Percentiles rank a stretch among this genome's conserved stretches.
Evolutionary conservation across 2,329 filamentous ascomycete species (phyloP).

Genomic region (Pyricularia sp.): DNA sequence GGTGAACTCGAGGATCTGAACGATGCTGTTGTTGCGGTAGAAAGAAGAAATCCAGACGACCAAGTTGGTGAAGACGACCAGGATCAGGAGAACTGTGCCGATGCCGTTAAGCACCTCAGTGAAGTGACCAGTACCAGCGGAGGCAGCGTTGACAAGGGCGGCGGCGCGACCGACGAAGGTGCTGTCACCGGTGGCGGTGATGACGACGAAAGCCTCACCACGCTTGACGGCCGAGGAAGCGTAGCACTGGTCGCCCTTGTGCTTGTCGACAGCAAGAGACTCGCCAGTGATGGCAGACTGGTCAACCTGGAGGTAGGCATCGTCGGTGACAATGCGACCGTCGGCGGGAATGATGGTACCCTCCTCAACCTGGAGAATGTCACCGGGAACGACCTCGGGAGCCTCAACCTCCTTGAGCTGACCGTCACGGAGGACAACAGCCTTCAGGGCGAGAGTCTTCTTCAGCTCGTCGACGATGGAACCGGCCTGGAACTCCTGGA

Average conservation of each 20-base stretch:
- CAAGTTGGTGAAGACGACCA: constrained; percentile 73
- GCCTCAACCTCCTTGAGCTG: constrained; percentile 71
- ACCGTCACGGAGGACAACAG: constrained; percentile 76
- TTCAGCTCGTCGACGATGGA: constrained; percentile 87
- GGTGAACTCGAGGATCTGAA: constrained; percentile 73
- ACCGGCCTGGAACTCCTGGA: constrained; percentile 83
- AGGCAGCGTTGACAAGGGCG: constrained; percentile 71
- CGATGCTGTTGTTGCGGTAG: constrained; percentile 77
- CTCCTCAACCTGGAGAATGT: constrained; percentile 85
- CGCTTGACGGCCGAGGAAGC: constrained; percentile 85
- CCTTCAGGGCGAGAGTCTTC: constrained; percentile 70
- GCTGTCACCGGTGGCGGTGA: constrained; percentile 79
- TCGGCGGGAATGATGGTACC: constrained; percentile 88
- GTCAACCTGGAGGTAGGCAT: constrained; percentile 81
- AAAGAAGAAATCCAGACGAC: constrained; percentile 81
- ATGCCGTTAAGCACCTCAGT: constrained; percentile 86
- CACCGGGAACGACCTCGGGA: constrained; percentile 76
- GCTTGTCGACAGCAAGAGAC: constrained; percentile 85
- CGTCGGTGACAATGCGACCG: constrained; percentile 74
- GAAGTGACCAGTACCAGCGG: constrained; percentile 72
- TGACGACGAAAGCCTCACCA: constrained; percentile 74
- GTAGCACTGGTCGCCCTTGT: constrained; percentile 71
- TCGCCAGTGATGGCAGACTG: constrained; percentile 89
- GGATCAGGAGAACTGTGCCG: constrained; percentile 67
- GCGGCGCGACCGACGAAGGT: constrained; percentile 86